Percentiles rank a stretch among this genome's conserved stretches.
phyloP scores from a whole-genome alignment of 768 basidiomycete species.

The Lenzites betulinus region DNA sequence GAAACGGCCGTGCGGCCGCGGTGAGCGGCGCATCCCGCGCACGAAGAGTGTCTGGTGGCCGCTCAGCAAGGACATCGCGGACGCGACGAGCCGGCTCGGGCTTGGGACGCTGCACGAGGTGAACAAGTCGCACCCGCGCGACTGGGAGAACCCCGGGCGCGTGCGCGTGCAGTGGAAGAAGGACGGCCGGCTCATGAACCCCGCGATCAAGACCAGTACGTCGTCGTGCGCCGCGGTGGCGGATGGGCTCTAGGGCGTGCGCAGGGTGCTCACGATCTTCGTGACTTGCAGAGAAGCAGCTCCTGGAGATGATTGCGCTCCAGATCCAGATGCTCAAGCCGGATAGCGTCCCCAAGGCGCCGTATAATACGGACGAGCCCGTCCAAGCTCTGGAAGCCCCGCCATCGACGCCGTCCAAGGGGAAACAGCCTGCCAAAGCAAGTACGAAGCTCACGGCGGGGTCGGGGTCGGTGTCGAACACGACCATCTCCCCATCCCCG shows the following conservation, averaged over 20 bases:
- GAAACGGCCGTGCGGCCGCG: conserved; percentile 83
- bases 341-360: conserved; percentile 65
- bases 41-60: conserved; percentile 92
- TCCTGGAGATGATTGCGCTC: conserved; percentile 72
- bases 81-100: conserved; percentile 76
- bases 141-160: conserved; percentile 98
- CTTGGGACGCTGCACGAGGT: conserved; percentile 87
- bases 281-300: conserved; percentile 63
- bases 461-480: conserved; percentile 27
- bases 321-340: conserved; percentile 76
- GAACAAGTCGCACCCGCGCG: conserved; percentile 86
- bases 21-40: conserved; percentile 79
- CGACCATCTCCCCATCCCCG: conserved; percentile 29
- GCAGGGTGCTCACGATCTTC: neutral
- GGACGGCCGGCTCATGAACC: conserved; percentile 66
- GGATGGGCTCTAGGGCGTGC: neutral
- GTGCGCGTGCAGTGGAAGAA: conserved; percentile 93
- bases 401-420: conserved; percentile 29
- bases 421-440: conserved; percentile 32
- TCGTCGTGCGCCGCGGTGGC: neutral
- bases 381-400: conserved; percentile 32
- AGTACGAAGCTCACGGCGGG: conserved; percentile 23
- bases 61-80: conserved; percentile 88
- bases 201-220: conserved; percentile 75
- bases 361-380: conserved; percentile 46